Conservation (phyloP, 305 asterid genomes). For the Salvia sclarea region DNA sequence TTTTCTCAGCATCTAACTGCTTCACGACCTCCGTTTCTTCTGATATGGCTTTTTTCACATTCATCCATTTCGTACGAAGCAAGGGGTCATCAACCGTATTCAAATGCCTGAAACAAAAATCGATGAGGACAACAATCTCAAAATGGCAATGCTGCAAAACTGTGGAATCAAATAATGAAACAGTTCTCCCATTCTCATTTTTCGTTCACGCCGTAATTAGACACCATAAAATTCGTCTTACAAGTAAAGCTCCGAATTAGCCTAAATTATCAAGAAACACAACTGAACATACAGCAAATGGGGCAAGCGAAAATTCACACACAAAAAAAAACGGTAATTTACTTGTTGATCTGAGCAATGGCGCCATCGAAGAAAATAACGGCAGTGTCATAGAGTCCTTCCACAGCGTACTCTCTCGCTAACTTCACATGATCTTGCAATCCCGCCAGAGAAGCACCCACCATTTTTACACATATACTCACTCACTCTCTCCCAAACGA, state of each 20-base stretch:
- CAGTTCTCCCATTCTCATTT: neutral
- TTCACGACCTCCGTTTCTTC: constrained; percentile 95
- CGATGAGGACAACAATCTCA: constrained; percentile 6
- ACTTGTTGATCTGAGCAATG: constrained; percentile 97
- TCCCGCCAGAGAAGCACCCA: constrained; percentile 69
- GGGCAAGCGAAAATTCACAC: constrained; percentile 6
- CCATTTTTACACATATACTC: constrained; percentile 42
- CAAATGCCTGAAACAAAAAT: constrained; percentile 58
- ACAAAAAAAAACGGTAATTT: constrained; percentile 7
- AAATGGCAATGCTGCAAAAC: constrained; percentile 7
- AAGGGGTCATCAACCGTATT: constrained; percentile 83
- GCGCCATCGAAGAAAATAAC: constrained; percentile 96
- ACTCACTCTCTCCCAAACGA: neutral
- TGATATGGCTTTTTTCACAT: constrained; percentile 81
- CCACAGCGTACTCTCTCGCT: constrained; percentile 91
- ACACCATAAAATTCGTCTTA: neutral
- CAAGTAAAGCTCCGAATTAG: constrained; percentile 9
- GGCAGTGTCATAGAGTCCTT: constrained; percentile 91
- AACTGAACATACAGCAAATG: constrained; percentile 2
- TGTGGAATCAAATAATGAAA: neutral
- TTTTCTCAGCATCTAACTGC: constrained; percentile 89
- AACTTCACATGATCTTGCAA: constrained; percentile 88
- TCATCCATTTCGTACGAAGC: constrained; percentile 91
- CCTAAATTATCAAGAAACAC: constrained; percentile 12
- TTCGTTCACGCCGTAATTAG: constrained; percentile 5